Percentiles rank a stretch among this genome's conserved stretches.
Conservation (phyloP, 495 filamentous ascomycete species). For the Lepraria neglecta region DNA sequence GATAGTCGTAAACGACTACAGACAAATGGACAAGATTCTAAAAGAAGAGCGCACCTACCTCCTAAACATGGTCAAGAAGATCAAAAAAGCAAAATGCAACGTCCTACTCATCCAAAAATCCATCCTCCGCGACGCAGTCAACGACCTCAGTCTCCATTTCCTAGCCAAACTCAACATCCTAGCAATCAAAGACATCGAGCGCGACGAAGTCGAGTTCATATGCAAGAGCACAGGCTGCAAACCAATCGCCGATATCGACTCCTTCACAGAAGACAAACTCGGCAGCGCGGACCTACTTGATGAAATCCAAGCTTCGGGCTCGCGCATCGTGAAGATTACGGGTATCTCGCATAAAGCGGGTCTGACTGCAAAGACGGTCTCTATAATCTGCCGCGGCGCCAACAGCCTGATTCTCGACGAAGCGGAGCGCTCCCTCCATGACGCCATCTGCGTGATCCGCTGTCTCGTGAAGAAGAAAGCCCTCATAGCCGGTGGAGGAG, state of each 20-base stretch:
- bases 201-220: slow-evolving; percentile 97
- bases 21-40: slow-evolving; percentile 99
- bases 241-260: slow-evolving; percentile 96
- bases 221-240: slow-evolving; percentile 98
- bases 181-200: slow-evolving; percentile 92
- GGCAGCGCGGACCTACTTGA: slow-evolving; percentile 93
- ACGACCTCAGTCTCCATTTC: slow-evolving; percentile 95
- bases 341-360: slow-evolving; percentile 57
- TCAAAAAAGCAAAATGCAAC: slow-evolving; percentile 99
- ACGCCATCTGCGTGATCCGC: slow-evolving; percentile 94
- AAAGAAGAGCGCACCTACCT: slow-evolving; percentile 98
- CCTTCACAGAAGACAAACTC: slow-evolving; percentile 97
- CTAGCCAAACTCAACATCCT: slow-evolving; percentile 94
- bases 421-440: slow-evolving; percentile 90
- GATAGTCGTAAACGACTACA: slow-evolving; percentile 97
- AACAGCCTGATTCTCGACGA: slow-evolving; percentile 94
- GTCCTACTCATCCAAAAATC: slow-evolving; percentile 98
- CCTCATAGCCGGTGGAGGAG: slow-evolving; percentile 91
- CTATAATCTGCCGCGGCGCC: slow-evolving; percentile 87
- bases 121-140: slow-evolving; percentile 94
- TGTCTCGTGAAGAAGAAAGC: slow-evolving; percentile 99
- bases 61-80: slow-evolving; percentile 98
- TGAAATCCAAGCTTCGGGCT: slow-evolving; percentile 79
- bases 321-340: slow-evolving; percentile 87
- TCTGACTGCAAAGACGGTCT: slow-evolving; percentile 68